Evolutionary conservation across 768 basidiomycete species (phyloP).

Genomic region (Pholiota microspora): DNA sequence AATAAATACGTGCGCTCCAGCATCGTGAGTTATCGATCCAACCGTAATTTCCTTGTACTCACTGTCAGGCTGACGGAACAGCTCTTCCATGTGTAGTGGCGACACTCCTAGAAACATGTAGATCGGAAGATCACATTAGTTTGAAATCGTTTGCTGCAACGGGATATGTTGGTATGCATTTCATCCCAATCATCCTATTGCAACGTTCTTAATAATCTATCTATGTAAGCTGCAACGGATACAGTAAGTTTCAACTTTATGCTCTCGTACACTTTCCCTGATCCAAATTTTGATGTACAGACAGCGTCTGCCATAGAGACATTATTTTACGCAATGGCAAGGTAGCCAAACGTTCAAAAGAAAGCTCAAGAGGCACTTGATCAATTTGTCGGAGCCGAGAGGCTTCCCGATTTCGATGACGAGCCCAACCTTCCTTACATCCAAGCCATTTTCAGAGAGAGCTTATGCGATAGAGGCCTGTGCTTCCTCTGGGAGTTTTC

Average conservation of each 20-base stretch:
- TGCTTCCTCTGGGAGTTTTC: slow-evolving; percentile 19
- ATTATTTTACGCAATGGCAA: slow-evolving; percentile 28
- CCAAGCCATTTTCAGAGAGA: slow-evolving; percentile 20
- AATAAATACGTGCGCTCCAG: slow-evolving; percentile 18
- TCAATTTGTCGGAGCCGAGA: slow-evolving; percentile 24
- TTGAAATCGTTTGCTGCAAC: slow-evolving; percentile 15
- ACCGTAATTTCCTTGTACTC: not conserved
- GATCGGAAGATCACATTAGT: slow-evolving; percentile 3
- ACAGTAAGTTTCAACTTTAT: slow-evolving; percentile 10
- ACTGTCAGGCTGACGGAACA: not conserved
- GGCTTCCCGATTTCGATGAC: slow-evolving; percentile 28
- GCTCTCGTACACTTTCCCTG: too few species aligned
- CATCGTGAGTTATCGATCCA: slow-evolving; percentile 14
- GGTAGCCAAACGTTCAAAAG: slow-evolving; percentile 27
- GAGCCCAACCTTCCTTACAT: slow-evolving; percentile 25
- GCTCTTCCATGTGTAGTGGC: not conserved
- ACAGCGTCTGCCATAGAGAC: slow-evolving; percentile 12
- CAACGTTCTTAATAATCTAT: not conserved
- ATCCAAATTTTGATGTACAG: not conserved
- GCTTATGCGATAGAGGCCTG: slow-evolving; percentile 19
- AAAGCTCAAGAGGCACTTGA: slow-evolving; percentile 32
- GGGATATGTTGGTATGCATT: slow-evolving; percentile 15
- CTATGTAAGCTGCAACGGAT: slow-evolving; percentile 11
- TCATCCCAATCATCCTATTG: not conserved
- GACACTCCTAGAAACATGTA: not conserved